Evolutionary conservation across 371 early-diverging fungal genomes (phyloP).

Genomic region (Rhizomucor miehei): DNA sequence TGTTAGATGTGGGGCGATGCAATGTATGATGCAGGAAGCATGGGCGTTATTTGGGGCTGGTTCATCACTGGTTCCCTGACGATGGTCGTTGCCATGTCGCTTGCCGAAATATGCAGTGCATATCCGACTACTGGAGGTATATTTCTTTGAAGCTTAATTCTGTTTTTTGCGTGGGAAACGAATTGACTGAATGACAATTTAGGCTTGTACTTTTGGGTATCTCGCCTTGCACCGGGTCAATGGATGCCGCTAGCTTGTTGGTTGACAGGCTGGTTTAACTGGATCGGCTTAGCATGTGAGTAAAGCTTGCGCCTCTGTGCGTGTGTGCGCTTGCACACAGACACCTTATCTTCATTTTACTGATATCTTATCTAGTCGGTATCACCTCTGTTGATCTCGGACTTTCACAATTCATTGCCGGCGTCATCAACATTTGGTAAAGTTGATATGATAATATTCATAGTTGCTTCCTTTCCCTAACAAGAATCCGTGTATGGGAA

Average conservation of each 20-base stretch:
- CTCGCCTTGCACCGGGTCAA: slow-evolving; percentile 45
- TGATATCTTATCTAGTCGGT: slow-evolving; percentile 25
- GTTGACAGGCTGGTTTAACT: slow-evolving; percentile 64
- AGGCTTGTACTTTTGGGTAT: slow-evolving; percentile 67
- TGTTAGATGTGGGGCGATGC: slow-evolving; percentile 56
- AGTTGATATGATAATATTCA: no score
- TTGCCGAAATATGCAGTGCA: slow-evolving; percentile 76
- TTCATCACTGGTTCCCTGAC: slow-evolving; percentile 55
- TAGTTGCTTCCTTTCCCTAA: slow-evolving; percentile 17
- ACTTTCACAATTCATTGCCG: slow-evolving; percentile 55
- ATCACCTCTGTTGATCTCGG: slow-evolving; percentile 53
- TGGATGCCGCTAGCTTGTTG: slow-evolving; percentile 64
- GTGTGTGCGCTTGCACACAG: no score
- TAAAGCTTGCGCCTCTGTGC: background rate
- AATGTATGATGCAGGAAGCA: slow-evolving; percentile 61
- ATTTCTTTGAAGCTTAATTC: background rate
- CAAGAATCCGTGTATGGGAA: background rate
- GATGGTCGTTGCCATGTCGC: slow-evolving; percentile 58
- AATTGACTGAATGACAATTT: background rate
- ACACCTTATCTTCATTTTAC: background rate
- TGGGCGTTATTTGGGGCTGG: slow-evolving; percentile 73
- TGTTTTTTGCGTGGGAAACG: background rate
- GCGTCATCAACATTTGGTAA: slow-evolving; percentile 49
- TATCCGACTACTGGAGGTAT: slow-evolving; percentile 72
- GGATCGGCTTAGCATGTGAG: slow-evolving; percentile 46